Conservation (phyloP, 148 eudicot species). For the Chenopodium berlandieri region DNA sequence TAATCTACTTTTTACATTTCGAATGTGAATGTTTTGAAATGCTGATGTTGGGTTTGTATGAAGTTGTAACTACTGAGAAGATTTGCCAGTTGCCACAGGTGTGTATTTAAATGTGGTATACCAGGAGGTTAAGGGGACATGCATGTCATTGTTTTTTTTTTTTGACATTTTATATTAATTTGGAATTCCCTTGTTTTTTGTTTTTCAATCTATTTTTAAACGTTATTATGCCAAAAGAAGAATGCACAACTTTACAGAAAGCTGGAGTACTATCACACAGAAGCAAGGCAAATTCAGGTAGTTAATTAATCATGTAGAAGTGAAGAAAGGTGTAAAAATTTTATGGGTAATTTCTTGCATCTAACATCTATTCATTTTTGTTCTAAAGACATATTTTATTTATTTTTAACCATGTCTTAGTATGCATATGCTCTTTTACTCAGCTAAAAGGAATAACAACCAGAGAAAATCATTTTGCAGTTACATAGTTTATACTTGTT, state of each 20-base stretch:
- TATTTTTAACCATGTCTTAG: too few relatives aligned
- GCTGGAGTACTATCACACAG: background rate
- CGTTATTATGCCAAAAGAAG: conserved; percentile 12
- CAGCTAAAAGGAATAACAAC: background rate
- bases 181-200: background rate
- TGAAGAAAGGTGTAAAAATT: background rate
- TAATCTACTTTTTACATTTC: background rate
- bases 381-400: background rate
- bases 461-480: background rate
- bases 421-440: background rate
- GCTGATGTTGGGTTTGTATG: conserved; percentile 4
- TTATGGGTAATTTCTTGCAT: background rate
- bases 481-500: background rate
- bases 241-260: conserved; percentile 5
- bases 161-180: background rate
- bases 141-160: background rate
- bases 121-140: background rate
- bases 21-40: background rate
- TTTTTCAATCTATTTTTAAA: background rate
- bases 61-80: conserved; percentile 16
- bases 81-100: conserved; percentile 19
- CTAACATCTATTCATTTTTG: background rate
- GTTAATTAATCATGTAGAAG: background rate
- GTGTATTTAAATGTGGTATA: conserved; percentile 1
- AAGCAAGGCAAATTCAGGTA: background rate